Conservation (phyloP, 2,329 filamentous ascomycete genomes). For the Westerdykella aurantiaca region DNA sequence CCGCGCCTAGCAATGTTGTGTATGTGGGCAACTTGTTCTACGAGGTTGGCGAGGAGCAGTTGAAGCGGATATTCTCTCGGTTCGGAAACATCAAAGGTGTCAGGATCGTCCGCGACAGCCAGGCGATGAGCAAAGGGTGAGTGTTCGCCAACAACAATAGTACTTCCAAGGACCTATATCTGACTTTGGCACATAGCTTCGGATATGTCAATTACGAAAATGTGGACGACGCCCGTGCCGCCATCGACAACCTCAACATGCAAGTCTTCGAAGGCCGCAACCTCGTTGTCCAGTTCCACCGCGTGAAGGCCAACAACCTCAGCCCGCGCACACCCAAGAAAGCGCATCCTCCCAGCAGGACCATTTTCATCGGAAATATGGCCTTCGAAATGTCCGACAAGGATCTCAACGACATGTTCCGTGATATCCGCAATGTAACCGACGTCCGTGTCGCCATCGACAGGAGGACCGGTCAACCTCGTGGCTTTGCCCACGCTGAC, state of each 20-base stretch:
- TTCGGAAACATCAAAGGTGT: constrained; percentile 52
- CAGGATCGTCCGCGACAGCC: constrained; percentile 55
- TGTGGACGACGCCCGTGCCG: constrained; percentile 49
- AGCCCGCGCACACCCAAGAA: constrained; percentile 1
- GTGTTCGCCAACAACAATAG: constrained; percentile 9
- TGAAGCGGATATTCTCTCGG: constrained; percentile 54
- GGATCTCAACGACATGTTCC: constrained; percentile 74
- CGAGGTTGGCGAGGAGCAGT: constrained; percentile 57
- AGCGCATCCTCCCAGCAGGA: constrained; percentile 51
- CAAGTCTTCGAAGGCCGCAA: constrained; percentile 59
- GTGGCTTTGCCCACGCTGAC: constrained; percentile 80
- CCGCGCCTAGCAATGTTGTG: constrained; percentile 39
- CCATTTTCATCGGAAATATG: constrained; percentile 79
- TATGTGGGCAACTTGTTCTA: constrained; percentile 68
- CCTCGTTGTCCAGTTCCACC: constrained; percentile 57
- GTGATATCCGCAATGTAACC: constrained; percentile 60
- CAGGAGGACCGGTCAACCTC: constrained; percentile 69
- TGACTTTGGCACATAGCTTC: constrained; percentile 46
- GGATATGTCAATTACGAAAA: constrained; percentile 59
- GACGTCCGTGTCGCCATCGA: constrained; percentile 81
- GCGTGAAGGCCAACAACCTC: constrained; percentile 12
- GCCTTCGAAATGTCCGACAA: constrained; percentile 79
- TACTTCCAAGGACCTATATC: constrained; percentile 8
- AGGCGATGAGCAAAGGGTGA: constrained; percentile 65
- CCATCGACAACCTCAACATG: constrained; percentile 55